These are phyloP conservation scores for Amauroascus verrucosus DNA, from an alignment of 2,329 filamentous ascomycete genomes.

Conservation along the genomic window DNA sequence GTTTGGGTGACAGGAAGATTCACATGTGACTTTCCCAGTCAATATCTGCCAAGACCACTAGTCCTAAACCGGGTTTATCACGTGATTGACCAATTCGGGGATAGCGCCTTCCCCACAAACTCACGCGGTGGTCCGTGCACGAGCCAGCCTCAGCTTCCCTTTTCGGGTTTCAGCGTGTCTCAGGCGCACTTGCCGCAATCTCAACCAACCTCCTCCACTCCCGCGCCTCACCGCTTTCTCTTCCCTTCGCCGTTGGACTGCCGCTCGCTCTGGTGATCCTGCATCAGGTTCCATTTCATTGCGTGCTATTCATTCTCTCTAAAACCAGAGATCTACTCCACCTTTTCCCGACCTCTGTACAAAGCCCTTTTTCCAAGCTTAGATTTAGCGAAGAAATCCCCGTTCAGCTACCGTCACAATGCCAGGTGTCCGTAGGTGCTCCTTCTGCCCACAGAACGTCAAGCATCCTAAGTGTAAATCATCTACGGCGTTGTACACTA, in stretches of 20 bases:
- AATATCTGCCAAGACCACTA: not conserved
- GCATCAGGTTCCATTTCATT: too few relatives aligned
- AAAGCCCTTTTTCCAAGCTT: not conserved
- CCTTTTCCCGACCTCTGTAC: not conserved
- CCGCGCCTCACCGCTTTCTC: not conserved
- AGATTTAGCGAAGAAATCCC: not conserved
- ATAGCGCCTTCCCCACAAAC: conserved; percentile 6
- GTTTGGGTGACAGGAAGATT: too few relatives aligned
- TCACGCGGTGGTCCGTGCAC: conserved; percentile 3
- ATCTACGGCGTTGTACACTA: not conserved
- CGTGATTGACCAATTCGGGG: not conserved
- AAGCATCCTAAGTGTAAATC: not conserved
- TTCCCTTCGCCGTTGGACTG: too few relatives aligned
- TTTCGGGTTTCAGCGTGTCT: conserved; percentile 10
- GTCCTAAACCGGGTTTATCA: not conserved
- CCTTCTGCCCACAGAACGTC: not conserved
- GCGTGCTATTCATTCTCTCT: too few relatives aligned
- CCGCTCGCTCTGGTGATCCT: too few relatives aligned
- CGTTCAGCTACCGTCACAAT: conserved; percentile 21
- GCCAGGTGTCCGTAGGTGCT: conserved; percentile 28
- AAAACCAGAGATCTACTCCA: too few relatives aligned
- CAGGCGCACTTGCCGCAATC: not conserved
- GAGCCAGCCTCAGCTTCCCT: not conserved
- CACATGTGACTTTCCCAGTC: not conserved
- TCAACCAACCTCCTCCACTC: not conserved